Percentiles rank a stretch among this genome's conserved stretches.
Evolutionary conservation across 2,329 filamentous ascomycete species (phyloP).

Genomic region (Fusarium verticillioides): DNA sequence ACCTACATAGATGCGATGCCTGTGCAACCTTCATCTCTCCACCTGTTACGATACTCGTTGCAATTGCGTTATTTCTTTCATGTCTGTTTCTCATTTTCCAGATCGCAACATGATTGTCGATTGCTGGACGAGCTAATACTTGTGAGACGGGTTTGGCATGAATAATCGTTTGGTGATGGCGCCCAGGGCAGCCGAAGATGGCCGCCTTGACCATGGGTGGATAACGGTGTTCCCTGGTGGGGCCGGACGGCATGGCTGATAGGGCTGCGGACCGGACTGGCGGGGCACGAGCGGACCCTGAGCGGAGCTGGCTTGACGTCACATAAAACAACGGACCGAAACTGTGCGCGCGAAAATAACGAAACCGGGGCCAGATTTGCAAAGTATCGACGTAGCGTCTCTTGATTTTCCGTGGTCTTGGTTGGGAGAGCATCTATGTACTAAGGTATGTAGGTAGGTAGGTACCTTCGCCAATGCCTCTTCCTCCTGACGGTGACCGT

Average conservation of each 20-base stretch:
- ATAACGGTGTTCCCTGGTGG: slow-evolving; percentile 30
- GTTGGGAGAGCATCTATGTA: slow-evolving; percentile 15
- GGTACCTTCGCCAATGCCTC: slow-evolving; percentile 27
- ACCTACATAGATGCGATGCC: background rate
- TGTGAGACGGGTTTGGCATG: slow-evolving; percentile 15
- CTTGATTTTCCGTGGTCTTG: slow-evolving; percentile 16
- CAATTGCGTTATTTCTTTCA: background rate
- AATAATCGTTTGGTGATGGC: slow-evolving; percentile 32
- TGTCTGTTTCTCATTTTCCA: background rate
- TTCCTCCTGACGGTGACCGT: slow-evolving; percentile 36
- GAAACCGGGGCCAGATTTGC: slow-evolving; percentile 18
- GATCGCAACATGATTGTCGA: slow-evolving; percentile 14
- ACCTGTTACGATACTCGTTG: background rate
- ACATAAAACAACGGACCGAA: slow-evolving; percentile 40
- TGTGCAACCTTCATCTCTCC: background rate
- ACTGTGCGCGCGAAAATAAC: slow-evolving; percentile 22
- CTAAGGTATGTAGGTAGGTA: background rate
- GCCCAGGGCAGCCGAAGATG: slow-evolving; percentile 21
- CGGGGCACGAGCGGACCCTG: slow-evolving; percentile 23
- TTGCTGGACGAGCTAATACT: slow-evolving; percentile 9
- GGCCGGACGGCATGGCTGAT: slow-evolving; percentile 45
- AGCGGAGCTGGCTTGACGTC: slow-evolving; percentile 46
- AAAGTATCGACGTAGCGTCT: slow-evolving; percentile 21
- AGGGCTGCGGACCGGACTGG: slow-evolving; percentile 41
- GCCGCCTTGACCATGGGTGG: slow-evolving; percentile 3